Evolutionary conservation across 2,329 filamentous ascomycete species (phyloP).

Genomic region (Xylaria digitata): DNA sequence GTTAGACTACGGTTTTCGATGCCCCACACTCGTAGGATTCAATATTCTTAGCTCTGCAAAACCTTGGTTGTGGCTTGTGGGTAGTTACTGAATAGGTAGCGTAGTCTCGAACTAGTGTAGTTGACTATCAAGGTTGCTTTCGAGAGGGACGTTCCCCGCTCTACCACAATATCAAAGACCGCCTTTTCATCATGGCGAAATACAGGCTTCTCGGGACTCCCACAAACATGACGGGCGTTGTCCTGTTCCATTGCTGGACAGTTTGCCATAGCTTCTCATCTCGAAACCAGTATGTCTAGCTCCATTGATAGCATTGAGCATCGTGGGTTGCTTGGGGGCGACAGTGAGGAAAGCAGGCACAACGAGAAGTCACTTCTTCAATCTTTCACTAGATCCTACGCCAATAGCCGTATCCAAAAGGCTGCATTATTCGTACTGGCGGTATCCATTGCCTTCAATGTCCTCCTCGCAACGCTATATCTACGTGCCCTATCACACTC

Average conservation of each 20-base stretch:
- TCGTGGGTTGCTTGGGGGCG: constrained; percentile 1
- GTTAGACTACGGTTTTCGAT: neutral
- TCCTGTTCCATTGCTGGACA: neutral
- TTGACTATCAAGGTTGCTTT: neutral
- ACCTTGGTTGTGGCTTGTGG: too few relatives aligned
- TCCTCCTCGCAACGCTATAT: neutral
- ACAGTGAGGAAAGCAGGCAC: neutral
- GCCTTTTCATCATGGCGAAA: neutral
- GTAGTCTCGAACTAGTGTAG: neutral
- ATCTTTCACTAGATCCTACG: neutral
- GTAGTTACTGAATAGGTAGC: too few relatives aligned
- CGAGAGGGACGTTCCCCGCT: neutral
- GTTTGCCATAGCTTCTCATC: neutral
- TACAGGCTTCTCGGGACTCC: neutral
- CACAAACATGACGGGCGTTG: neutral
- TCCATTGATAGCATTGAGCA: constrained; percentile 16
- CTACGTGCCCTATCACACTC: neutral
- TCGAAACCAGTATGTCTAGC: neutral
- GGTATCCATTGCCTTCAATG: neutral
- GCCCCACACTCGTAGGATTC: constrained; percentile 1
- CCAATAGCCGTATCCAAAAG: neutral
- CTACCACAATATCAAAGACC: neutral
- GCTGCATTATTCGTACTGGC: neutral
- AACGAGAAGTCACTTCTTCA: constrained; percentile 2
- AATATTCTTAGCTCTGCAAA: too few relatives aligned